phyloP scores from a whole-genome alignment of 352 stramenopile species.

The Pythium brassicae region DNA sequence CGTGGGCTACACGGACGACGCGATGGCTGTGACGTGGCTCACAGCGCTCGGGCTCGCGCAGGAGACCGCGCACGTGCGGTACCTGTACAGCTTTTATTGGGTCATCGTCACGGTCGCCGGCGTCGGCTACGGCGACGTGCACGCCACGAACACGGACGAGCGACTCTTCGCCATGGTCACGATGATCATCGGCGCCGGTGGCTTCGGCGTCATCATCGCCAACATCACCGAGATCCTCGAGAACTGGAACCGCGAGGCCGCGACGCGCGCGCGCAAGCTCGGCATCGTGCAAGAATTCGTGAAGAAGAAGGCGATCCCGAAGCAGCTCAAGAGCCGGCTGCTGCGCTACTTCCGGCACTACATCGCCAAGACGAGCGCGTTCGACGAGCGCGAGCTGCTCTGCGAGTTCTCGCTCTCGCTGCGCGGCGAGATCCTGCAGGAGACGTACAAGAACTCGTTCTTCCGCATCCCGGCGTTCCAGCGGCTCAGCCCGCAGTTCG shows the following conservation, averaged over 20 bases:
- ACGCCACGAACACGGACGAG: constrained; percentile 66
- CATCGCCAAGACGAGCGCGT: constrained; percentile 70
- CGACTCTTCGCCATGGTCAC: constrained; percentile 63
- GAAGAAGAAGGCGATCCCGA: constrained; percentile 53
- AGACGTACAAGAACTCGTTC: constrained; percentile 75
- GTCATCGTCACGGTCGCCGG: constrained; percentile 73
- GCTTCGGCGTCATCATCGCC: constrained; percentile 79
- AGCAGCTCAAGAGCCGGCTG: constrained; percentile 39
- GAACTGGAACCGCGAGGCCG: constrained; percentile 70
- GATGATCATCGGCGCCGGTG: constrained; percentile 68
- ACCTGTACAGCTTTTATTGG: constrained; percentile 86
- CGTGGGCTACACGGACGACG: constrained; percentile 36
- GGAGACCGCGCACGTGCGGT: constrained; percentile 33
- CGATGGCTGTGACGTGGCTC: constrained; percentile 46
- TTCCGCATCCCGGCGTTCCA: constrained; percentile 70
- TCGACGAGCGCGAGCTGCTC: constrained; percentile 70
- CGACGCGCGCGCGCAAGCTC: constrained; percentile 46
- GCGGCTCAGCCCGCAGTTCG: constrained; percentile 66
- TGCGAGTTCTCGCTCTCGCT: constrained; percentile 75
- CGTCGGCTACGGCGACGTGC: constrained; percentile 81
- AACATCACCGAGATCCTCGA: constrained; percentile 83
- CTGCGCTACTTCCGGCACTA: constrained; percentile 80
- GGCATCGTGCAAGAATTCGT: constrained; percentile 66
- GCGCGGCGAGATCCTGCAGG: constrained; percentile 65
- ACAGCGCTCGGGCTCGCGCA: constrained; percentile 18